Base-by-base conservation (phyloP, 441 rosid species). In the Isatis lusitanica region DNA sequence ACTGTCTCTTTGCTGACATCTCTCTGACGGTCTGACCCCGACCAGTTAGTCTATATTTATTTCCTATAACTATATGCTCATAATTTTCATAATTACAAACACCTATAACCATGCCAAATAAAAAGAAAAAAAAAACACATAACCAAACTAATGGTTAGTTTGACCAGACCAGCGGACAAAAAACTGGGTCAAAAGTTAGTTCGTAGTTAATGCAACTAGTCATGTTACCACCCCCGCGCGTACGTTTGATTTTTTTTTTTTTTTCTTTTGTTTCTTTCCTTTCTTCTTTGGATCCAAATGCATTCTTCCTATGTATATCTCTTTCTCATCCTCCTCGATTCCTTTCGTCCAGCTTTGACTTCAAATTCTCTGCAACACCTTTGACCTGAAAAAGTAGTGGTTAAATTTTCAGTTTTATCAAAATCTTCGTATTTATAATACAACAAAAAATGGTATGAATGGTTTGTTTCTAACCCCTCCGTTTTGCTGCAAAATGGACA, bases 251-350 rank as follows among this genome's bases (percentile, higher is more conserved):
- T 21, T 21, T 21, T 21, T 2, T 21, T 21, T 21, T 21, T 21
- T 21, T 21, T 21, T 21, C 24, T 21, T 21, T 21, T 21, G 24
- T 21, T 21, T 21, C 24, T 21, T 21, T 21, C 98, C 98, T 74
- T 96, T 90, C 81, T 93, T 93, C 77, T 72, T 83, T 39, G 98
- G 99, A 75, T 75, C 98, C 99, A 79, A 90, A 95, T n/a, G 91
- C 81, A 80, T 65, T 91, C 83, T 83, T 88, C 61, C 99, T 88
- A 59, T 82, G 24, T 21, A 21, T 83, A 95, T 68, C 77, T 90
- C 95, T 59, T 71, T 75, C 75, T 91, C 97, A 75, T 91, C 94
- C 31, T 85, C 95, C 36, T 24, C 40, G 51, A 93, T 80, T 80
- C 72, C 98, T 97, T 12, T 51, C 74, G 74, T 88, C 95, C 73